These are phyloP conservation scores for Arxiozyma telluris DNA, from an alignment of 1,139 yeast genomes.

Conservation along the genomic window DNA sequence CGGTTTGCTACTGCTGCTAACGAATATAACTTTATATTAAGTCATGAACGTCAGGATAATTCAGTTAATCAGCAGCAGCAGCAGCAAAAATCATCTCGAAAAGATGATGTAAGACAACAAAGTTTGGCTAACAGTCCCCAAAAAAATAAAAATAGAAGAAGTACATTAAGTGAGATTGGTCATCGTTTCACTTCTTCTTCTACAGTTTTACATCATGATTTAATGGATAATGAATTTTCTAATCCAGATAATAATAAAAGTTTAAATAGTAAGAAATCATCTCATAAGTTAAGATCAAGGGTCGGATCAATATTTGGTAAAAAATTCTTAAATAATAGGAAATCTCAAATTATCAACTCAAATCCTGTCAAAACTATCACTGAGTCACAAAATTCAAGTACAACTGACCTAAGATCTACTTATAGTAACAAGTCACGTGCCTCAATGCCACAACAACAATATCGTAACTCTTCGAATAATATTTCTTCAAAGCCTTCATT, in stretches of 20 bases:
- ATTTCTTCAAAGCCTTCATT: not conserved
- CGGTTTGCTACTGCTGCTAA: conserved; percentile 45
- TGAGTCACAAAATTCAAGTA: conserved; percentile 9
- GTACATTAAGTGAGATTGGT: conserved; percentile 15
- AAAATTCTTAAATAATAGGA: conserved; percentile 32
- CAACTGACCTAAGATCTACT: not conserved
- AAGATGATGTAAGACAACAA: not conserved
- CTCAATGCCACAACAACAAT: not conserved
- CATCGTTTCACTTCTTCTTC: conserved; percentile 21
- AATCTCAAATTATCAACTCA: conserved; percentile 13
- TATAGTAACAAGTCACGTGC: not conserved
- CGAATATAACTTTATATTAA: conserved; percentile 17
- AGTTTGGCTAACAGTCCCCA: not conserved
- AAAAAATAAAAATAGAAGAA: conserved; percentile 14
- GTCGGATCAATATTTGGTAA: conserved; percentile 82
- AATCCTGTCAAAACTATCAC: conserved; percentile 9
- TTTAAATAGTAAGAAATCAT: conserved; percentile 21
- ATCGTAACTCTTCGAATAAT: not conserved
- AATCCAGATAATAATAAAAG: conserved; percentile 19
- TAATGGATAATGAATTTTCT: conserved; percentile 27
- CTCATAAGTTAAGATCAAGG: conserved; percentile 51
- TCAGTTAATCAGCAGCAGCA: conserved; percentile 1
- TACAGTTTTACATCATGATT: conserved; percentile 20
- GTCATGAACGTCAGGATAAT: conserved; percentile 4
- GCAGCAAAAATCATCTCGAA: no score